Conservation (phyloP, 1,139 yeast genomes). For the Zygoascus sp. region DNA sequence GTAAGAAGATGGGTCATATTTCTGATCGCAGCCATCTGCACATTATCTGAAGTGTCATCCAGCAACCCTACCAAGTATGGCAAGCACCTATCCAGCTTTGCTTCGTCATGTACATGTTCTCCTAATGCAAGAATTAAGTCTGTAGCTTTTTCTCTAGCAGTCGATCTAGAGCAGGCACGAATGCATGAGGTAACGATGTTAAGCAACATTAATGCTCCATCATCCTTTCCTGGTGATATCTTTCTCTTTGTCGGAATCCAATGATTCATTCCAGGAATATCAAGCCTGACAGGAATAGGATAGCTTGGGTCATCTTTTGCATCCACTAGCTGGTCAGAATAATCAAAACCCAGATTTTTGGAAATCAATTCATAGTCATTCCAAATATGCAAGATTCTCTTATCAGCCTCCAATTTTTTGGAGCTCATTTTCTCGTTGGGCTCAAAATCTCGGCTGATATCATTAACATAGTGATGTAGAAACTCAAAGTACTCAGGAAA, state of each 20-base stretch:
- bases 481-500: slow-evolving; percentile 73
- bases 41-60: slow-evolving; percentile 52
- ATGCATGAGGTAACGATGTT: slow-evolving; percentile 60
- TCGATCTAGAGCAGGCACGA: slow-evolving; percentile 59
- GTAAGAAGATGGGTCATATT: slow-evolving; percentile 50
- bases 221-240: slow-evolving; percentile 32
- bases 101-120: slow-evolving; percentile 74
- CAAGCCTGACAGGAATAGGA: slow-evolving; percentile 42
- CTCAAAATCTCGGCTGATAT: slow-evolving; percentile 35
- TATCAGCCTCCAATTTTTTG: slow-evolving; percentile 46
- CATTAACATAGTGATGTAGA: slow-evolving; percentile 60
- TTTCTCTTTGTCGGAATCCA: slow-evolving; percentile 25
- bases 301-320: slow-evolving; percentile 10
- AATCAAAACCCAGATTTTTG: slow-evolving; percentile 42
- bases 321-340: slow-evolving; percentile 28
- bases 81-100: slow-evolving; percentile 76
- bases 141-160: slow-evolving; percentile 64
- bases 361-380: slow-evolving; percentile 52
- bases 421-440: slow-evolving; percentile 8
- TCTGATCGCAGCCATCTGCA: slow-evolving; percentile 45
- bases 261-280: slow-evolving; percentile 45
- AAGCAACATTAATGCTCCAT: slow-evolving; percentile 60
- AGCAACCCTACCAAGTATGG: slow-evolving; percentile 66
- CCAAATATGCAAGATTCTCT: slow-evolving; percentile 55
- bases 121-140: slow-evolving; percentile 73